Conservation (phyloP, 192 early-diverging fungal species). For the Linnemannia hyalina region DNA sequence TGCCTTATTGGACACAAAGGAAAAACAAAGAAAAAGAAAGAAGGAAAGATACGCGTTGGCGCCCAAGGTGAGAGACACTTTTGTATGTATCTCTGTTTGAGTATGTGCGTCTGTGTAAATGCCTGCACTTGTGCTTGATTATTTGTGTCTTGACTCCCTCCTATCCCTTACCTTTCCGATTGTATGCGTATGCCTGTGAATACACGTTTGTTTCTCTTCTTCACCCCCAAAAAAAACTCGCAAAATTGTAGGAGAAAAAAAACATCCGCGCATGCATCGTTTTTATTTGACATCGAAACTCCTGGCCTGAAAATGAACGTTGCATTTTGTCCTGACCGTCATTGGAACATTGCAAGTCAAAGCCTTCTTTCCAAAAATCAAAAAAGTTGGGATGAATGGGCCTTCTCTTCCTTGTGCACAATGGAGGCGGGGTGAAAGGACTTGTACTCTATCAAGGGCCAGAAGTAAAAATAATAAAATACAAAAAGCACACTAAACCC, state of each 20-base stretch:
- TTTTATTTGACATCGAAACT: background rate
- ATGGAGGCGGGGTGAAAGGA: too few species aligned
- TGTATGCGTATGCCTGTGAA: background rate
- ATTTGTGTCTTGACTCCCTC: too few species aligned
- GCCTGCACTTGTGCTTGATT: too few species aligned
- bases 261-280: background rate
- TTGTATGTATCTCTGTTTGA: background rate
- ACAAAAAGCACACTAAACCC: background rate
- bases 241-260: background rate
- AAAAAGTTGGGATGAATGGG: too few species aligned
- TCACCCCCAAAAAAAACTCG: background rate
- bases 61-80: background rate
- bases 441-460: background rate
- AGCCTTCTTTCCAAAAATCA: too few species aligned
- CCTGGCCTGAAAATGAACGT: too few species aligned
- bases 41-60: background rate
- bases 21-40: background rate
- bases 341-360: too few species aligned
- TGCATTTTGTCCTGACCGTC: too few species aligned
- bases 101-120: background rate
- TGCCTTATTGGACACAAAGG: background rate
- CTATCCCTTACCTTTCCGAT: background rate
- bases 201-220: background rate
- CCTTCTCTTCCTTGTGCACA: too few species aligned
- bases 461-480: background rate